phyloP scores from a whole-genome alignment of 2,329 filamentous ascomycete species.

The Pezicula radicicola region DNA sequence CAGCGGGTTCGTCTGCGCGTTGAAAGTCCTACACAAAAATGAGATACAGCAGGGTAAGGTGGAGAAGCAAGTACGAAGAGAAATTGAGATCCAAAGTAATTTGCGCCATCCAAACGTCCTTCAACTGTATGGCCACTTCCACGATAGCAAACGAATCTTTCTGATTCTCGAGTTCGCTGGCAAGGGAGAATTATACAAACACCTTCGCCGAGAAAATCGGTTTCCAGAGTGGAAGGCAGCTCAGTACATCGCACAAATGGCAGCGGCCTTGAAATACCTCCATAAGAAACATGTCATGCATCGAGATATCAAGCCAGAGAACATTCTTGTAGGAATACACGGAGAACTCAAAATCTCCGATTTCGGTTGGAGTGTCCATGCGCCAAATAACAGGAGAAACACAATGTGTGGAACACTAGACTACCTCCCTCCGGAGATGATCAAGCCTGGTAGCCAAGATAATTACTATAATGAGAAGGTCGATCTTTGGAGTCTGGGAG shows the following conservation, averaged over 20 bases:
- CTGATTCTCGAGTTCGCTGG: slow-evolving; percentile 71
- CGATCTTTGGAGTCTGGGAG: slow-evolving; percentile 92
- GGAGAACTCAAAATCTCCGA: slow-evolving; percentile 98
- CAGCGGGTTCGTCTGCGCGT: slow-evolving; percentile 67
- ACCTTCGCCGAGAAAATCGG: slow-evolving; percentile 62
- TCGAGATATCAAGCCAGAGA: slow-evolving; percentile 96
- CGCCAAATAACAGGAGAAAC: slow-evolving; percentile 86
- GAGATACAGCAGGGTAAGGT: slow-evolving; percentile 65
- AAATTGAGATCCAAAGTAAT: slow-evolving; percentile 74
- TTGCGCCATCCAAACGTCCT: slow-evolving; percentile 70
- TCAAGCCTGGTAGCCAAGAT: slow-evolving; percentile 74
- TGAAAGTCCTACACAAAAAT: slow-evolving; percentile 73
- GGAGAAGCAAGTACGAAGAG: slow-evolving; percentile 69
- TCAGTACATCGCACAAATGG: slow-evolving; percentile 74
- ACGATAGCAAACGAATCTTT: slow-evolving; percentile 71
- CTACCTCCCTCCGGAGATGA: slow-evolving; percentile 97
- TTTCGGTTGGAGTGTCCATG: slow-evolving; percentile 98
- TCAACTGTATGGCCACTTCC: slow-evolving; percentile 69
- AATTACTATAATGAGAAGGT: slow-evolving; percentile 96
- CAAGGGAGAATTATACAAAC: slow-evolving; percentile 72
- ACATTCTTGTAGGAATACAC: slow-evolving; percentile 93
- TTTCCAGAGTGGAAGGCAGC: slow-evolving; percentile 72
- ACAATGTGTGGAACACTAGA: slow-evolving; percentile 98
- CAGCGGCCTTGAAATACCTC: slow-evolving; percentile 81
- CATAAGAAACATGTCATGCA: slow-evolving; percentile 98